phyloP scores from a whole-genome alignment of 1,284 basidiomycete species.

The Ceratobasidium sp. region DNA sequence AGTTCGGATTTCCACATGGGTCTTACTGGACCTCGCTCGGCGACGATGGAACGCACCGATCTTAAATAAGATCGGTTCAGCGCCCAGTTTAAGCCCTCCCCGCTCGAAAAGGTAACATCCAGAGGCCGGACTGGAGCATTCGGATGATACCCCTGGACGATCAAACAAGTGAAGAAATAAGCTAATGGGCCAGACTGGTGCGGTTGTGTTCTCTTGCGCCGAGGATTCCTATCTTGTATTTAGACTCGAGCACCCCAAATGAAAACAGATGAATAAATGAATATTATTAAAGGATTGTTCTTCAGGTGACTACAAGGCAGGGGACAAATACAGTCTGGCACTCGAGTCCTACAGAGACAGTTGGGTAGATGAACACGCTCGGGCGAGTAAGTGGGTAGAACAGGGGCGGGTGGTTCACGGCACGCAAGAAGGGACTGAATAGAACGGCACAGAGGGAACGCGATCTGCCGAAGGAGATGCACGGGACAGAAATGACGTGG shows the following conservation, averaged over 20 bases:
- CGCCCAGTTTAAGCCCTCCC: too few relatives aligned
- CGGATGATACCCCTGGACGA: slow-evolving; percentile 39
- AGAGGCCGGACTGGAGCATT: slow-evolving; percentile 12
- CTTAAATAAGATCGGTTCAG: not conserved
- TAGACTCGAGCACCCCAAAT: not conserved
- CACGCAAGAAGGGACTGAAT: slow-evolving; percentile 4
- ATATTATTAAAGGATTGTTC: slow-evolving; percentile 1
- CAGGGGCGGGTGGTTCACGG: slow-evolving; percentile 11
- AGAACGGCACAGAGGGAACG: not conserved
- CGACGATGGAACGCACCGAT: slow-evolving; percentile 7
- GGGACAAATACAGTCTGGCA: slow-evolving; percentile 36
- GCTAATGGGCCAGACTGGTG: not conserved
- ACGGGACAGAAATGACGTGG: not conserved
- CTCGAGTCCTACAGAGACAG: slow-evolving; percentile 33
- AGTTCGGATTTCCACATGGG: slow-evolving; percentile 81
- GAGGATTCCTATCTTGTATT: slow-evolving; percentile 28
- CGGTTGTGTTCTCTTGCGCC: not conserved
- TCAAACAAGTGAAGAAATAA: slow-evolving; percentile 28
- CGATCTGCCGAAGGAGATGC: not conserved
- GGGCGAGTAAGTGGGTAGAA: slow-evolving; percentile 2
- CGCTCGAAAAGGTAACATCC: not conserved
- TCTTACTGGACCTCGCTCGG: slow-evolving; percentile 68
- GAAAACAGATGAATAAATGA: too few relatives aligned
- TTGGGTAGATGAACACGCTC: not conserved
- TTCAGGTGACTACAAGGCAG: slow-evolving; percentile 15